A percentile compares a stretch with the other conserved stretches of the same genome.
Conservation (phyloP, 108 stramenopile genomes). For the Cylindrotheca fusiformis region DNA sequence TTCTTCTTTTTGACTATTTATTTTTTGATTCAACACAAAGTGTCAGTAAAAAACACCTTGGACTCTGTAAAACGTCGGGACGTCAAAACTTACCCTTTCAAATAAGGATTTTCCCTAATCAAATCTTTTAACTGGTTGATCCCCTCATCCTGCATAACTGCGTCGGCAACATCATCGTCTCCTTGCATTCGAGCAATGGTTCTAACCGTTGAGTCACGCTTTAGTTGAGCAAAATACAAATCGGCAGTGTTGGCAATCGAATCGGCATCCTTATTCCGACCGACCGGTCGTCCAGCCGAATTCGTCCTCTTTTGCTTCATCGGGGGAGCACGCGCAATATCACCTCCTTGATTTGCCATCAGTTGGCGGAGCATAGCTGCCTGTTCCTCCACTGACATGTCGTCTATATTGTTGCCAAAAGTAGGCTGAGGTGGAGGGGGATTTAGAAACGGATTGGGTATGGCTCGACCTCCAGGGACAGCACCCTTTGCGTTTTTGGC, state of each 20-base stretch:
- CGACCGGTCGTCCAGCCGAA: slow-evolving; percentile 33
- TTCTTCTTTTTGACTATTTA: slow-evolving; percentile 23
- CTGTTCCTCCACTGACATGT: slow-evolving; percentile 47
- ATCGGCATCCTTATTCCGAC: slow-evolving; percentile 69
- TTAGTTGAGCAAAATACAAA: slow-evolving; percentile 84
- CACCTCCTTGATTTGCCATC: slow-evolving; percentile 36
- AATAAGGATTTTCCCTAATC: slow-evolving; percentile 66
- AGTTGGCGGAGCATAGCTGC: slow-evolving; percentile 47
- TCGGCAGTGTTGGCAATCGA: slow-evolving; percentile 77
- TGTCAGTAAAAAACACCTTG: neutral
- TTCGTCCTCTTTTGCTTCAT: neutral
- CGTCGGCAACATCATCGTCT: slow-evolving; percentile 55
- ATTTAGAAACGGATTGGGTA: slow-evolving; percentile 24
- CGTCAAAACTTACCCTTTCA: slow-evolving; percentile 29
- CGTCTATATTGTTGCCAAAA: slow-evolving; percentile 14
- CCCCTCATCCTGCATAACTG: slow-evolving; percentile 60
- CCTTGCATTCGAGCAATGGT: slow-evolving; percentile 56
- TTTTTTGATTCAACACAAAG: neutral
- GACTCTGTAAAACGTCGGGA: neutral
- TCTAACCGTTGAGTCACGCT: slow-evolving; percentile 76
- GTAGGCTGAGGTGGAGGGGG: slow-evolving; percentile 19
- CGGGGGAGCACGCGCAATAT: slow-evolving; percentile 13
- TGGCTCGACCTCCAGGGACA: neutral
- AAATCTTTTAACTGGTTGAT: slow-evolving; percentile 45
- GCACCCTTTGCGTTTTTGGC: slow-evolving; percentile 23